Percentiles rank a stretch among this genome's conserved stretches.
Conservation (phyloP, 805 yeast genomes). For the Maudiozyma saulgeensis region DNA sequence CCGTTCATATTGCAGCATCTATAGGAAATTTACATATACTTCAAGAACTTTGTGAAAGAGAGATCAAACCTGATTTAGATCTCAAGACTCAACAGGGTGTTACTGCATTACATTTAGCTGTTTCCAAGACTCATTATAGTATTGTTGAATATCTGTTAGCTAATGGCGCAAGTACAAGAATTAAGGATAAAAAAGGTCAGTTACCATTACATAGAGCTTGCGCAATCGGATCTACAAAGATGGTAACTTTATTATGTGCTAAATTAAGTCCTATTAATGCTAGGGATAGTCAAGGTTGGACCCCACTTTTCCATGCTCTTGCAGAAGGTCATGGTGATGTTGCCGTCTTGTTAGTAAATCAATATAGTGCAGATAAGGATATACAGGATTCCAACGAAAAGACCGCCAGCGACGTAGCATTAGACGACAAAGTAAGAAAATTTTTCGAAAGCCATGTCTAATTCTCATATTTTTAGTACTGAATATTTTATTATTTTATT, state of each 20-base stretch:
- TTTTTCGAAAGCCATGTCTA: constrained; percentile 27
- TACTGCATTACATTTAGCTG: constrained; percentile 69
- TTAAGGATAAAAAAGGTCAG: constrained; percentile 57
- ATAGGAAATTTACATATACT: constrained; percentile 54
- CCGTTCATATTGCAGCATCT: constrained; percentile 73
- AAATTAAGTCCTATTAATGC: constrained; percentile 56
- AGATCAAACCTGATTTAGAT: constrained; percentile 49
- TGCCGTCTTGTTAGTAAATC: constrained; percentile 46
- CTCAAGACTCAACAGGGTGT: constrained; percentile 57
- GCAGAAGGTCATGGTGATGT: constrained; percentile 84
- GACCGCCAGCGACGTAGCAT: constrained; percentile 45
- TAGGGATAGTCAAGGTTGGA: constrained; percentile 67
- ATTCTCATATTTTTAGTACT: not conserved
- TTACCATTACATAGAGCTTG: constrained; percentile 79
- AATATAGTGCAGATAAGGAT: constrained; percentile 55
- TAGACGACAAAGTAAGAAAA: constrained; percentile 40
- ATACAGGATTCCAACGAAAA: constrained; percentile 43
- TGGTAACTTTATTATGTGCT: constrained; percentile 45
- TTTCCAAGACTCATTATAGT: constrained; percentile 52
- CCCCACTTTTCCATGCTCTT: constrained; percentile 79
- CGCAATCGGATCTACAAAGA: constrained; percentile 53
- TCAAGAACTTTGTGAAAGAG: constrained; percentile 40
- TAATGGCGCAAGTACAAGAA: constrained; percentile 50
- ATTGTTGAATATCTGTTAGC: constrained; percentile 47
- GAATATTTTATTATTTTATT: not conserved